Evolutionary conservation across 1,284 basidiomycete genomes (phyloP), one percentile per base, ranked within the genome.

Genomic region (Apiotrichum akiyoshidainum): DNA sequence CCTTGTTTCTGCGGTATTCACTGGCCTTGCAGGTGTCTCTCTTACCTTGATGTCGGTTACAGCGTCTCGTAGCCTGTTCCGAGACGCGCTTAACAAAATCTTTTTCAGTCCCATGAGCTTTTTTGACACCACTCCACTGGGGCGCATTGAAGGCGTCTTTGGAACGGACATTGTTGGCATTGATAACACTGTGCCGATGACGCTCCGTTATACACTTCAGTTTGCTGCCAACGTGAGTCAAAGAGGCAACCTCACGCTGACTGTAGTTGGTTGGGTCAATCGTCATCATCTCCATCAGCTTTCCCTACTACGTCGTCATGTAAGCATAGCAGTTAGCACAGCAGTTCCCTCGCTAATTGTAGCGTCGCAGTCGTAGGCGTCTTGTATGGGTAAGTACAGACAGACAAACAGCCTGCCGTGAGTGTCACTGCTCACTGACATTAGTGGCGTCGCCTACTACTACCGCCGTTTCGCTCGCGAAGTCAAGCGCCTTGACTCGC

Each of bases 381-480:
- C 17, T 17, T n/a, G 5, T 42, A 42, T 17, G n/a, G 17, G 41
- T 42, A 11, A 42, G 41, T 19, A 8, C n/a, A n/a, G n/a, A n/a
- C n/a, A n/a, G n/a, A n/a, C n/a, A n/a, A n/a, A n/a, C n/a, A n/a
- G n/a, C n/a, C n/a, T n/a, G n/a, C n/a, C n/a, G n/a, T n/a, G n/a
- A n/a, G n/a, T n/a, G n/a, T n/a, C n/a, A n/a, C n/a, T n/a, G n/a
- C n/a, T n/a, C n/a, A 19, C 41, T 42, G 6, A 42, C 41, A 19
- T n/a, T 19, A 42, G 41, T 66, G 70, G 49, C 61, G 66, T 54
- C 57, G 55, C 42, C 65, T 72, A 2, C 65, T 94, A 92, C 79
- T 96, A 96, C 70, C 86, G 90, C 33, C 83, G 87, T 0, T 91
- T 89, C 68, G 90, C 93, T 12, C 82, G 92, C 67, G 93, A 96